phyloP scores from a whole-genome alignment of 169 alveolate species.

The Plasmodium gaboni region DNA sequence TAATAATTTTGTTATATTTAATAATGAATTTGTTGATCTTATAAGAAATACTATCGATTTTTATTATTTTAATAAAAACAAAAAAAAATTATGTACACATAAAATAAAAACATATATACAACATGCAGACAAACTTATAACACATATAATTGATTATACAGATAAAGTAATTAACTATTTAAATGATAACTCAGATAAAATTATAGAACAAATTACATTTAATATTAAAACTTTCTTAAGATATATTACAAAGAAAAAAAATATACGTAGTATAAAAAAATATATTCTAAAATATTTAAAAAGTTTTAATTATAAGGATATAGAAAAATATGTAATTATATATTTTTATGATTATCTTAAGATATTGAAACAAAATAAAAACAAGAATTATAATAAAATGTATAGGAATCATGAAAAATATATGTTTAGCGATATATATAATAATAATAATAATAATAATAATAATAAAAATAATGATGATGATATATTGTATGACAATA shows the following conservation, averaged over 20 bases:
- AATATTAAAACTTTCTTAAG: neutral
- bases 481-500: no score
- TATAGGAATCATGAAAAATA: neutral
- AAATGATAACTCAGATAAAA: neutral
- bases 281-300: neutral
- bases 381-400: conserved; percentile 11
- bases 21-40: conserved; percentile 31
- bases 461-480: neutral
- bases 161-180: neutral
- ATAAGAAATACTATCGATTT: conserved; percentile 7
- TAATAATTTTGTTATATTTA: conserved; percentile 47
- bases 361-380: conserved; percentile 3
- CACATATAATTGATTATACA: neutral
- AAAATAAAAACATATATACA: neutral
- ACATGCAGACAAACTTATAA: neutral
- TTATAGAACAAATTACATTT: neutral
- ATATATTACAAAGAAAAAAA: neutral
- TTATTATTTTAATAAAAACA: neutral
- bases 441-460: conserved; percentile 13
- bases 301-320: neutral
- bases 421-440: conserved; percentile 35
- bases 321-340: neutral
- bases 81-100: neutral
- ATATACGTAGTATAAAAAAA: neutral
- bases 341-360: conserved; percentile 1